phyloP scores from a whole-genome alignment of 2,329 filamentous ascomycete genomes.

The Purpureocillium lavendulum region DNA sequence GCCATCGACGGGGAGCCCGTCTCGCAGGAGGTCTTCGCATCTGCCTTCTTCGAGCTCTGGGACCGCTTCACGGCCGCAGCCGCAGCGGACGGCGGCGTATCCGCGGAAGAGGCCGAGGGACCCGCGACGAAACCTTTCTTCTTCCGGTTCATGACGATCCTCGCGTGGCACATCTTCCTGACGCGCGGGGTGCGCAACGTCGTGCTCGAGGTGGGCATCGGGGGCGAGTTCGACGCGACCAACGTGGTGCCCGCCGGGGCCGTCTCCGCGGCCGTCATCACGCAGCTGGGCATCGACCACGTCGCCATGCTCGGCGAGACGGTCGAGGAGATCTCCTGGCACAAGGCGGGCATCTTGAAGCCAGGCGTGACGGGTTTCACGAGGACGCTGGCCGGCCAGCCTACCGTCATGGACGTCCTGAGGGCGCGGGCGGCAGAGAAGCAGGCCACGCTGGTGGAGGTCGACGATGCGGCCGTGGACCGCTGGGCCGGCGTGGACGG shows the following conservation, averaged over 20 bases:
- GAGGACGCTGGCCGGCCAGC: constrained; percentile 17
- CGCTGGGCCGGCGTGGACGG: constrained; percentile 33
- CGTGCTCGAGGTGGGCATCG: constrained; percentile 88
- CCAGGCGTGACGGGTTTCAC: constrained; percentile 34
- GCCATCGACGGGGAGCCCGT: constrained; percentile 68
- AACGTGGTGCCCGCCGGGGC: constrained; percentile 62
- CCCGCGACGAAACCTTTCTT: constrained; percentile 73
- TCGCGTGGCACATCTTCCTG: constrained; percentile 80
- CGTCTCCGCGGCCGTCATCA: constrained; percentile 65
- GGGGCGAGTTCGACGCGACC: constrained; percentile 87
- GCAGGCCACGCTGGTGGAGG: constrained; percentile 32
- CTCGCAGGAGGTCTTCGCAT: constrained; percentile 58
- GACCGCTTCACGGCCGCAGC: constrained; percentile 43
- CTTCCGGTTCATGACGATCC: constrained; percentile 83
- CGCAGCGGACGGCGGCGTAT: constrained; percentile 17
- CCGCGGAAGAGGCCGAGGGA: constrained; percentile 37
- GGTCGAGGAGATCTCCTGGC: constrained; percentile 77
- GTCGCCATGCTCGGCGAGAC: constrained; percentile 71
- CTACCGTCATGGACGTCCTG: constrained; percentile 43
- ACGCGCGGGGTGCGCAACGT: constrained; percentile 67
- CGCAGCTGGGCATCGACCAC: constrained; percentile 81
- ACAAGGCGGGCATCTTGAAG: constrained; percentile 87
- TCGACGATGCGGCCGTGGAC: constrained; percentile 28
- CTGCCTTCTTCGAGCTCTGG: constrained; percentile 81
- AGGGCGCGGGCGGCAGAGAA: constrained; percentile 51